Evolutionary conservation across 345 rosid genomes (phyloP).

Genomic region (Gossypioides kirkii): DNA sequence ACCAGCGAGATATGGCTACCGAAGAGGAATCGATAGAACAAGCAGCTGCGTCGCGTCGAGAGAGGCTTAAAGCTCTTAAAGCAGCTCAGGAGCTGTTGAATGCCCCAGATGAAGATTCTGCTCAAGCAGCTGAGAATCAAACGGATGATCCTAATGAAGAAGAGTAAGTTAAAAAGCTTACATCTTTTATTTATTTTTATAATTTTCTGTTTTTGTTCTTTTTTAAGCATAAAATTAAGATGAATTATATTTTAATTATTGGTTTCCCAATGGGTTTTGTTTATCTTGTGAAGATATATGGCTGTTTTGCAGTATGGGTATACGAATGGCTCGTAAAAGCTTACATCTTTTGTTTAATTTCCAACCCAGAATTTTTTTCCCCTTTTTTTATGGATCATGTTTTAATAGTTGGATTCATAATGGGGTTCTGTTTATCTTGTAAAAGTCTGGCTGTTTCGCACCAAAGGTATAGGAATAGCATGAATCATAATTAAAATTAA

Average conservation of each 20-base stretch:
- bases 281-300: not conserved
- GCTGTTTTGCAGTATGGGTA: not conserved
- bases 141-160: constrained; percentile 29
- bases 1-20: constrained; percentile 32
- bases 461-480: not conserved
- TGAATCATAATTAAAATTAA: not conserved
- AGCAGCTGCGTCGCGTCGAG: constrained; percentile 64
- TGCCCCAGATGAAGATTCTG: constrained; percentile 41
- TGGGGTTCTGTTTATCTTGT: not conserved
- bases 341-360: not conserved
- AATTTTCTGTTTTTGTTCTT: not conserved
- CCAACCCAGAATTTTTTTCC: not conserved
- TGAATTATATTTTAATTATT: not conserved
- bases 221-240: not conserved
- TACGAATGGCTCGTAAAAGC: not conserved
- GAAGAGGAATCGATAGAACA: constrained; percentile 69
- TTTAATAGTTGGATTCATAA: not conserved
- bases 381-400: not conserved
- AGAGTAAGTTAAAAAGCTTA: constrained; percentile 16
- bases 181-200: not conserved
- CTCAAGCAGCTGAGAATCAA: constrained; percentile 25
- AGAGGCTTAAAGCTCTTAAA: constrained; percentile 72
- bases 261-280: not conserved
- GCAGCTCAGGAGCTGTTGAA: constrained; percentile 64
- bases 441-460: not conserved